Conservation (phyloP, 192 early-diverging fungal species). For the Mortierella antarctica region DNA sequence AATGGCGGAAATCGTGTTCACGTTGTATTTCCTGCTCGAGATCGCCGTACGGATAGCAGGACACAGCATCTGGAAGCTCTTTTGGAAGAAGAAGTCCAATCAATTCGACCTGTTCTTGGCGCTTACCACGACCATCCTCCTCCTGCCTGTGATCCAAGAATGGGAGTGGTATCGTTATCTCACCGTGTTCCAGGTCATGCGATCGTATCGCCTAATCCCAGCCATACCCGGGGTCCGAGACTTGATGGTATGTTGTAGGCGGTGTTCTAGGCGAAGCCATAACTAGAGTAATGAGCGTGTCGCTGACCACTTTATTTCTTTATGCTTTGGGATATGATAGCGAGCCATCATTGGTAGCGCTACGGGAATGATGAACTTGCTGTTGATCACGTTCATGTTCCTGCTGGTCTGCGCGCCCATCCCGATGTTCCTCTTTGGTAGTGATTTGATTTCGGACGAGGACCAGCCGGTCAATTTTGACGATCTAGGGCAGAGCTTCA, state of each 20-base stretch:
- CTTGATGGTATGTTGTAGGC: slow-evolving; percentile 53
- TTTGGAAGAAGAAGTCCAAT: slow-evolving; percentile 59
- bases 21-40: slow-evolving; percentile 59
- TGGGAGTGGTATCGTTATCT: slow-evolving; percentile 60
- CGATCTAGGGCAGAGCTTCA: slow-evolving; percentile 65
- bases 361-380: slow-evolving; percentile 66
- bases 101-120: slow-evolving; percentile 57
- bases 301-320: not conserved
- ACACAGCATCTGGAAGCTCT: slow-evolving; percentile 42
- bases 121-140: slow-evolving; percentile 60
- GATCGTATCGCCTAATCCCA: slow-evolving; percentile 62
- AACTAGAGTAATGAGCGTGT: not conserved
- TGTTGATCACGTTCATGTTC: slow-evolving; percentile 57
- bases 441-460: slow-evolving; percentile 25
- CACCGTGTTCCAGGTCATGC: slow-evolving; percentile 62
- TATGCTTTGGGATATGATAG: slow-evolving; percentile 25
- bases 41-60: slow-evolving; percentile 56
- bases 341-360: slow-evolving; percentile 63
- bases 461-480: slow-evolving; percentile 52
- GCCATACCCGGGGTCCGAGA: slow-evolving; percentile 61
- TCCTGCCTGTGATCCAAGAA: slow-evolving; percentile 57
- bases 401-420: slow-evolving; percentile 42
- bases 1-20: slow-evolving; percentile 55
- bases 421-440: slow-evolving; percentile 49
- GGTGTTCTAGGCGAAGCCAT: not conserved